Evolutionary conservation across 31 red algal genomes (phyloP), one percentile per base, ranked within the genome.

Genomic region (Endocladia muricata): DNA sequence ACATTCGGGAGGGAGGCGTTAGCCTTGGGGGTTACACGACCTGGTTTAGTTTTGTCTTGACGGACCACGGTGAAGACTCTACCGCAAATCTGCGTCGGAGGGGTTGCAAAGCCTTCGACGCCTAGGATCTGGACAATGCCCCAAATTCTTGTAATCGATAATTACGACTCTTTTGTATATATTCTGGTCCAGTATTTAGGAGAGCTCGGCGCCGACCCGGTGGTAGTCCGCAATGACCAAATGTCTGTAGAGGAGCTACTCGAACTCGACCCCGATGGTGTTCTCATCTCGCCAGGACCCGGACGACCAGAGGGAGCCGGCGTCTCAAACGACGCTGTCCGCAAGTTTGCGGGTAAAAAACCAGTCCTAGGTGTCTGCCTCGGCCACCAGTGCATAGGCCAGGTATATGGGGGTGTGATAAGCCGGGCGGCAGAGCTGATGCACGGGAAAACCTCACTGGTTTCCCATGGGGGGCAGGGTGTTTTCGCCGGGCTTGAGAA

Each of bases 111-210:
- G n/a, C n/a, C n/a, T n/a, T n/a, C n/a, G n/a, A n/a, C n/a, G n/a
- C n/a, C n/a, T n/a, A n/a, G n/a, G n/a, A n/a, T n/a, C n/a, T n/a
- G n/a, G n/a, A n/a, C n/a, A n/a, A n/a, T n/a, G n/a, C n/a, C n/a
- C n/a, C n/a, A n/a, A n/a, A n/a, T 63, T 31, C 9, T 63, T 11
- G 59, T 63, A 25, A 28, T 63, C 19, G 59, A 63, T 25, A 63
- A 63, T 25, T 63, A 63, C 59, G 59, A 63, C 23, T 63, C 59
- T 25, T 63, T 63, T 31, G 26, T 23, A 9, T 63, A 63, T 25
- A 63, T 21, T 25, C 9, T 63, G 9, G 59, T 63, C 13, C 59
- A 63, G 26, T 19, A 19, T 63, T 21, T 63, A 63, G 21, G 9
- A 19, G 13, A 63, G 26, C 9, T 25, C 15, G 13, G 19, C 26